Percentiles rank a stretch among this genome's conserved stretches.
Conservation (phyloP, 495 filamentous ascomycete genomes). For the Staphylotrichum tortipilum region DNA sequence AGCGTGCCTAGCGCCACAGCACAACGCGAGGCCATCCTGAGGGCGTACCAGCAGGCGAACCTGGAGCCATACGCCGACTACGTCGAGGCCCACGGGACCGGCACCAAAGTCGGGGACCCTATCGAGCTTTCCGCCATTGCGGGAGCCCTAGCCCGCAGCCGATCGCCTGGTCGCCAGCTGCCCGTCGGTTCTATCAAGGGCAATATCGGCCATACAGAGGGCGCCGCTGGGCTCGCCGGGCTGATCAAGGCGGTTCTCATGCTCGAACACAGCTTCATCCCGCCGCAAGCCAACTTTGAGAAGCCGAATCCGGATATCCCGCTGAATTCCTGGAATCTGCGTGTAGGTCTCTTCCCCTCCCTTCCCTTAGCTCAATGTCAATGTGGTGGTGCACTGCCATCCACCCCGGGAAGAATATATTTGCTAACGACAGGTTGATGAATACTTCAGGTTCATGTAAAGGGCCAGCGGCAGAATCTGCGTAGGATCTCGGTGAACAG, state of each 20-base stretch:
- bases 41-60: constrained; percentile 10
- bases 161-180: neutral
- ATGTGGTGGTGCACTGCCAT: too few relatives aligned
- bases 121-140: constrained; percentile 36
- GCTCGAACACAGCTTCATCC: constrained; percentile 42
- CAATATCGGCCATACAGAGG: constrained; percentile 50
- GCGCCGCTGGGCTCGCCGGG: constrained; percentile 40
- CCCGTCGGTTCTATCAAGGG: constrained; percentile 33
- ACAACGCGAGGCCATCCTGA: constrained; percentile 29
- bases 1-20: constrained; percentile 19
- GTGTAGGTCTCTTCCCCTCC: too few relatives aligned
- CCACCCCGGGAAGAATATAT: too few relatives aligned
- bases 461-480: too few relatives aligned
- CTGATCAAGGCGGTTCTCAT: constrained; percentile 48
- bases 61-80: constrained; percentile 32
- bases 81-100: constrained; percentile 45
- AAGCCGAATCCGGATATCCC: constrained; percentile 31
- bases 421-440: too few relatives aligned
- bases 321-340: constrained; percentile 32
- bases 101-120: constrained; percentile 43
- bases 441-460: too few relatives aligned
- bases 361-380: too few relatives aligned
- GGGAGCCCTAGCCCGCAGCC: neutral
- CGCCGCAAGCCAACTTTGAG: constrained; percentile 35
- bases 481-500: too few relatives aligned